Conservation (phyloP, 805 yeast species). For the Isabelozyma heimii region DNA sequence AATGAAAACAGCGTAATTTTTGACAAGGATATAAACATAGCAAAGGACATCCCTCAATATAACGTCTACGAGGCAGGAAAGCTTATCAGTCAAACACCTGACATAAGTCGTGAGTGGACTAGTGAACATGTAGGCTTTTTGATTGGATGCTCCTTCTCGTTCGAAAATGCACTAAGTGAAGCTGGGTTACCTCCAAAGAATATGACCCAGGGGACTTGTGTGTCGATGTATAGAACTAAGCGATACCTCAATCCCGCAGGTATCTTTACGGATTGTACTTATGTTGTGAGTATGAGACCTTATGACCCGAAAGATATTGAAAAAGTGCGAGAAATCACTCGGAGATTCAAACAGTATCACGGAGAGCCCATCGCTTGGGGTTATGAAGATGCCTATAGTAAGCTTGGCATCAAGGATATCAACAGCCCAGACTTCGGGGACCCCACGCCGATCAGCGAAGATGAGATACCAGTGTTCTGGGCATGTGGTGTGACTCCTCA, state of each 20-base stretch:
- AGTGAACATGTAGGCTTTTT: constrained; percentile 36
- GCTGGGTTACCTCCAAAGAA: constrained; percentile 30
- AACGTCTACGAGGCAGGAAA: constrained; percentile 29
- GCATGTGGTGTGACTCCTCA: constrained; percentile 46
- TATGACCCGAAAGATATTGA: constrained; percentile 25
- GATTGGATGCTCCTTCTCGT: constrained; percentile 42
- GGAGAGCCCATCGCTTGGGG: constrained; percentile 46
- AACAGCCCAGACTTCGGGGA: constrained; percentile 37
- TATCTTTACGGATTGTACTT: constrained; percentile 17
- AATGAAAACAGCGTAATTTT: not conserved
- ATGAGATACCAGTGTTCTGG: constrained; percentile 44
- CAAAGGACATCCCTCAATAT: constrained; percentile 35
- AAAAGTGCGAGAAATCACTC: constrained; percentile 26
- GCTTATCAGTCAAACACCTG: constrained; percentile 15
- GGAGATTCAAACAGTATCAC: constrained; percentile 27
- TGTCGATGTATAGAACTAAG: constrained; percentile 7
- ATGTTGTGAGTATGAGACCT: constrained; percentile 44
- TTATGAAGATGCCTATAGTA: constrained; percentile 30
- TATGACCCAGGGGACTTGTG: constrained; percentile 2
- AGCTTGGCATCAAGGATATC: constrained; percentile 33
- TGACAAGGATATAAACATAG: constrained; percentile 20
- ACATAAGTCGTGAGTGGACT: constrained; percentile 29
- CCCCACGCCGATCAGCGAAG: constrained; percentile 21
- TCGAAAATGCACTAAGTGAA: constrained; percentile 29
- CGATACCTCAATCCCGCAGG: constrained; percentile 5